Evolutionary conservation across 164 flowering plant species (phyloP).

Genomic region (Malania oleifera): DNA sequence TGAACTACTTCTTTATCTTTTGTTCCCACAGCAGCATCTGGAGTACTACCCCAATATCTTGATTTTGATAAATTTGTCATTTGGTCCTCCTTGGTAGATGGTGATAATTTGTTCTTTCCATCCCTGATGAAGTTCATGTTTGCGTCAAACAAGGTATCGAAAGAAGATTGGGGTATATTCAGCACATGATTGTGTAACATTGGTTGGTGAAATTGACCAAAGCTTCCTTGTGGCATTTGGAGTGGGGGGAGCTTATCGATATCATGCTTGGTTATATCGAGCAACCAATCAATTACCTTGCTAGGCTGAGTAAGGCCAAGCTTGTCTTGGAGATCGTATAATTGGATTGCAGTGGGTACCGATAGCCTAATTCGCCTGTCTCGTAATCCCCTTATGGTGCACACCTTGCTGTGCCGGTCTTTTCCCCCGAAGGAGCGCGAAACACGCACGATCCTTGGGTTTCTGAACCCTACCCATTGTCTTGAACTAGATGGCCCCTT

Average conservation of each 20-base stretch:
- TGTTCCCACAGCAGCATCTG: background rate
- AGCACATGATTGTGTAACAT: too few species aligned
- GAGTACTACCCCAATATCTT: background rate
- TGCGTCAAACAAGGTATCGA: too few species aligned
- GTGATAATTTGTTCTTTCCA: too few species aligned
- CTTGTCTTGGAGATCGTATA: conserved; percentile 7
- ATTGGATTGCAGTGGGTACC: conserved; percentile 2
- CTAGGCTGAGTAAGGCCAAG: conserved; percentile 6
- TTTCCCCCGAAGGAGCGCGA: conserved; percentile 44
- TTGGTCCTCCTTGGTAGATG: background rate
- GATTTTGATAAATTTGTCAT: background rate
- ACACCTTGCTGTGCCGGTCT: conserved; percentile 19
- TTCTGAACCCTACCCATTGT: conserved; percentile 36
- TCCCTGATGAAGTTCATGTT: too few species aligned
- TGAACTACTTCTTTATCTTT: background rate
- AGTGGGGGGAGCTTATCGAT: conserved; percentile 5
- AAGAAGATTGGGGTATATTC: too few species aligned
- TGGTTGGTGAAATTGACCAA: background rate
- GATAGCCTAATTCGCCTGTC: conserved; percentile 6
- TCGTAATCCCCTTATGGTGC: conserved; percentile 2
- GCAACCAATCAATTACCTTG: conserved; percentile 7
- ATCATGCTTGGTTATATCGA: background rate
- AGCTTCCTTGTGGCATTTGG: background rate
- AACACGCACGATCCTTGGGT: conserved; percentile 47
- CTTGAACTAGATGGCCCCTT: conserved; percentile 24